A percentile compares a stretch with the other conserved stretches of the same genome.
These are phyloP conservation scores for Capillidium heterosporum DNA, from an alignment of 371 early-diverging fungal genomes.

Conservation along the genomic window DNA sequence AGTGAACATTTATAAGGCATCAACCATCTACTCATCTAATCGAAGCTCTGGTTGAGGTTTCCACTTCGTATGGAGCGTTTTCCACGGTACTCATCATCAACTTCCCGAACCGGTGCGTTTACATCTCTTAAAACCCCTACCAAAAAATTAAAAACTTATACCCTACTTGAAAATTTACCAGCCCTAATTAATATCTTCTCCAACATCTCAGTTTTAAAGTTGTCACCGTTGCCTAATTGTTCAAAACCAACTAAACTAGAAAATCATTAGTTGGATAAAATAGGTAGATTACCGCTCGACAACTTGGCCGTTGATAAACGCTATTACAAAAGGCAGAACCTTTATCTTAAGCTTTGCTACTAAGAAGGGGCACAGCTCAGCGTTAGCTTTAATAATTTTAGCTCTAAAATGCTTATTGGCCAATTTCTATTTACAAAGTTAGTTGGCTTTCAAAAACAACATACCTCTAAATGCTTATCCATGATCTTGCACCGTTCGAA, in stretches of 20 bases:
- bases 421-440: conserved; percentile 20
- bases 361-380: conserved; percentile 76
- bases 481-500: conserved; percentile 88
- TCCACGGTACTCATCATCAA: too few relatives aligned
- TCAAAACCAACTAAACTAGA: conserved; percentile 85
- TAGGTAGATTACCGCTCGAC: conserved; percentile 32
- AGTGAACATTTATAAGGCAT: too few relatives aligned
- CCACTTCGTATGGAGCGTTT: background rate
- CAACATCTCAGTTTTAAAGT: conserved; percentile 56
- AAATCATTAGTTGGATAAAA: background rate
- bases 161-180: conserved; percentile 16
- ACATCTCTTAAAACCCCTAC: too few relatives aligned
- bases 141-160: too few relatives aligned
- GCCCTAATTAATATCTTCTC: conserved; percentile 52
- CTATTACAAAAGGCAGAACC: conserved; percentile 78
- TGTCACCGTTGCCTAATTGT: conserved; percentile 74
- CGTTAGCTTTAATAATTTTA: conserved; percentile 72
- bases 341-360: conserved; percentile 75
- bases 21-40: background rate
- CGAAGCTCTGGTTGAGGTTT: background rate
- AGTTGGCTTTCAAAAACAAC: background rate
- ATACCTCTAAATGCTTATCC: conserved; percentile 70
- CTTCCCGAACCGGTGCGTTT: too few relatives aligned
- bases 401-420: conserved; percentile 65
- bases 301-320: conserved; percentile 51